Base-by-base conservation (phyloP, 805 yeast species). In the Brettanomyces nanus region DNA sequence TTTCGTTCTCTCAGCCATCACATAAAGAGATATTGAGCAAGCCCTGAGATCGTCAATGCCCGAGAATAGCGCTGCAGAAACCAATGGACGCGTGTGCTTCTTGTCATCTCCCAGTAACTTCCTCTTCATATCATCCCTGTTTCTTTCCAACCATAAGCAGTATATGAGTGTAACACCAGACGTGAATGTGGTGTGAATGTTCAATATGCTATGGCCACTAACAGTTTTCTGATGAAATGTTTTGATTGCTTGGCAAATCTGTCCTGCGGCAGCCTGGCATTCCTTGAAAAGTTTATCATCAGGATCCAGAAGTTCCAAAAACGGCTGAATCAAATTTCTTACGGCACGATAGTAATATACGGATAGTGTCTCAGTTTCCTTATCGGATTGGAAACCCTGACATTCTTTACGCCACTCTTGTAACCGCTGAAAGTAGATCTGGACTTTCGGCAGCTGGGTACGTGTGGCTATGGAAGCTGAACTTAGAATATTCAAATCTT, bases 231-330 rank as follows among this genome's bases (percentile, higher is more conserved):
- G 77, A 54, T 75, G 81, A 52, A 75, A 77, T 11, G 71, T 75
- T 45, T 77, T 75, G 52, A 76, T 74, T 19, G 77, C 61, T 45
- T 74, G 81, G 49, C 84, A 77, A 28, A 78, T 73, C 51, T 76
- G 80, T 20, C 84, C 85, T 1, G 84, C 82, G 19, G 82, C 83
- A 2, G 80, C 79, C 50, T 77, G 84, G 53, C 85, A 78, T 53
- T 77, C 82, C 37, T 69, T 64, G 52, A 78, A 77, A 22, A 78
- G 56, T 33, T 72, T 62, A 51, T 75, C 78, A 48, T 71, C 73
- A 4, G 84, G 83, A 41, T 73, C 75, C 47, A 78, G 55, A 5
- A 75, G 55, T 48, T 77, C 84, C 40, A 78, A 51, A 52, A 73
- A 78, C 9, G 85, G 85, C 49, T 77, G 84, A 37, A 78, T 68